Conservation (phyloP, 2,329 filamentous ascomycete genomes). For the Plenodomus biglobosus region DNA sequence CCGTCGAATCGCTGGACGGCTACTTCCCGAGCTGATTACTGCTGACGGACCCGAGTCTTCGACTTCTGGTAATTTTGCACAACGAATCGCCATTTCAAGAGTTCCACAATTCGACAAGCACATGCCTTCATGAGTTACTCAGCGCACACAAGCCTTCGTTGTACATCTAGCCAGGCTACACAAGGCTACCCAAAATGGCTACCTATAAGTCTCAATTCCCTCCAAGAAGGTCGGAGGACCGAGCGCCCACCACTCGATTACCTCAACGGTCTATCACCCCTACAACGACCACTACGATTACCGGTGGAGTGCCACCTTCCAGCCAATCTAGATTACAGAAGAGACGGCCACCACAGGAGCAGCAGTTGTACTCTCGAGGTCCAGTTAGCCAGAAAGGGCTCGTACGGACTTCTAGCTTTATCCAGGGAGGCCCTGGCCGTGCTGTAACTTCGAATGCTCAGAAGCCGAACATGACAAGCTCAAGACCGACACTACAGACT, state of each 20-base stretch:
- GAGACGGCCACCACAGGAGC: conserved; percentile 39
- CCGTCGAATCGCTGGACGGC: conserved; percentile 26
- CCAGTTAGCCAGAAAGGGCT: conserved; percentile 22
- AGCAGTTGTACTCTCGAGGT: conserved; percentile 22
- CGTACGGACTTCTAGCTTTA: conserved; percentile 20
- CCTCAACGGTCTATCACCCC: conserved; percentile 43
- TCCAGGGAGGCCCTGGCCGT: conserved; percentile 25
- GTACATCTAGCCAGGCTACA: conserved; percentile 41
- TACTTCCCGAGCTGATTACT: conserved; percentile 37
- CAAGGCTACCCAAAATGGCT: conserved; percentile 44
- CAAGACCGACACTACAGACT: conserved; percentile 27
- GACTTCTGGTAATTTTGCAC: conserved; percentile 22
- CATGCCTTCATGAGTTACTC: conserved; percentile 47
- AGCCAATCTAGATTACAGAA: conserved; percentile 41
- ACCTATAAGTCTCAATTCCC: conserved; percentile 45
- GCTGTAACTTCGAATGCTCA: conserved; percentile 25
- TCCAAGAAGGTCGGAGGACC: conserved; percentile 38
- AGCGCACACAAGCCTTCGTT: conserved; percentile 36
- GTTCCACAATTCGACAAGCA: conserved; percentile 30
- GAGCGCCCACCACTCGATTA: conserved; percentile 38
- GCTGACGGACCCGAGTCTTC: conserved; percentile 33
- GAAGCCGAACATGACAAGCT: conserved; percentile 16
- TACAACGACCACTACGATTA: conserved; percentile 36
- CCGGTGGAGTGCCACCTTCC: conserved; percentile 28
- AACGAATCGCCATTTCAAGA: conserved; percentile 17